These are phyloP conservation scores for Penicillium sp. DNA, from an alignment of 2,329 filamentous ascomycete species.

Conservation along the genomic window DNA sequence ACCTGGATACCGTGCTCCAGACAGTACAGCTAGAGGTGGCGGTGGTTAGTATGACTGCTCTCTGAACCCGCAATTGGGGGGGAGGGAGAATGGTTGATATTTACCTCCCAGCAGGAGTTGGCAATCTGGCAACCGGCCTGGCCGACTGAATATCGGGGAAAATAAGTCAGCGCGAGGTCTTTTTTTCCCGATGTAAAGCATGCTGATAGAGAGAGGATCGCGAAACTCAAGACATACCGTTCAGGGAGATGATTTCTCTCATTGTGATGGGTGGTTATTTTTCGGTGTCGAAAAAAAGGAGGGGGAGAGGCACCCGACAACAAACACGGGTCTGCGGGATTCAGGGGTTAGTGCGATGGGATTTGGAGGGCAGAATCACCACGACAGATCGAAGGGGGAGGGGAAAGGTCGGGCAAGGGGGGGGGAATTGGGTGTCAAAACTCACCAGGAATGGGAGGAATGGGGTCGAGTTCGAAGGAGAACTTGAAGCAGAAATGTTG, in stretches of 20 bases:
- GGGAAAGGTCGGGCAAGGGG: too few species aligned
- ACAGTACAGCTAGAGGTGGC: conserved; percentile 82
- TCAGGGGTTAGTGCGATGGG: conserved; percentile 26
- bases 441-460: conserved; percentile 30
- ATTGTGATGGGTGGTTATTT: conserved; percentile 63
- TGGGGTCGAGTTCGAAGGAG: conserved; percentile 28
- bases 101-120: conserved; percentile 99
- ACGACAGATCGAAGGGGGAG: conserved; percentile 16
- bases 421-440: conserved; percentile 8
- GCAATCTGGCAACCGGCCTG: conserved; percentile 99
- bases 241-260: conserved; percentile 99
- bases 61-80: conserved; percentile 12
- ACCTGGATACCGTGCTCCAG: conserved; percentile 99
- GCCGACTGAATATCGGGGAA: conserved; percentile 70
- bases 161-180: conserved; percentile 39
- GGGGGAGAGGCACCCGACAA: conserved; percentile 32
- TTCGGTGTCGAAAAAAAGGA: conserved; percentile 28
- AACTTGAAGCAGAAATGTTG: conserved; percentile 53
- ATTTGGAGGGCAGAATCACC: not conserved
- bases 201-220: conserved; percentile 17
- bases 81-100: conserved; percentile 54
- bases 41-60: conserved; percentile 37
- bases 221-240: conserved; percentile 68
- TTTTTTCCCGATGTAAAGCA: conserved; percentile 22
- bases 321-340: conserved; percentile 31